Percentiles rank a stretch among this genome's conserved stretches.
These are phyloP conservation scores for Leishmania major DNA, from an alignment of 208 protist genomes.

Conservation along the genomic window DNA sequence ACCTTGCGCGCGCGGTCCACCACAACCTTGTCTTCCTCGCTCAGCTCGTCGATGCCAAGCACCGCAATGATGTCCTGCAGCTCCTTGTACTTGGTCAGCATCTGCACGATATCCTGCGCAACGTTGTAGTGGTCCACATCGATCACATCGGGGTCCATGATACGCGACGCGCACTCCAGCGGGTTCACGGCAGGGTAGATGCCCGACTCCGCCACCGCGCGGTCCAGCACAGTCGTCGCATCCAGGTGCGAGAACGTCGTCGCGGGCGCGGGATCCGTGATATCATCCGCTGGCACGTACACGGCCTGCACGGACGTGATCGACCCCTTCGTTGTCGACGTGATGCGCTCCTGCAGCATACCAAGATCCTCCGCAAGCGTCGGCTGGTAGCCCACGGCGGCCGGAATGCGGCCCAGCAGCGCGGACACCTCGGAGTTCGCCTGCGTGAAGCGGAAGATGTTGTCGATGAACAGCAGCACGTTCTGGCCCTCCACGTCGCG, in stretches of 20 bases:
- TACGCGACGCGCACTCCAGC: conserved; percentile 97
- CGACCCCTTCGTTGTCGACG: conserved; percentile 97
- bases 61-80: conserved; percentile 99
- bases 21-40: conserved; percentile 97
- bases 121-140: conserved; percentile 97
- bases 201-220: conserved; percentile 96
- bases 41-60: conserved; percentile 99
- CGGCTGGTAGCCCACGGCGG: conserved; percentile 99
- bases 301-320: conserved; percentile 97
- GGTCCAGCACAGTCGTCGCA: conserved; percentile 98
- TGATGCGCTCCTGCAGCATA: conserved; percentile 98
- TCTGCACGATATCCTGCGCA: conserved; percentile 96
- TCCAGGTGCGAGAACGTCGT: conserved; percentile 99
- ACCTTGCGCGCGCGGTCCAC: conserved; percentile 95
- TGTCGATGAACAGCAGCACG: conserved; percentile 99
- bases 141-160: conserved; percentile 97
- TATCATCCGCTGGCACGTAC: conserved; percentile 99
- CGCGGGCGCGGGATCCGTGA: conserved; percentile 98
- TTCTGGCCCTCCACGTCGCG: conserved; percentile 98
- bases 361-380: conserved; percentile 98
- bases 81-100: conserved; percentile 98
- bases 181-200: conserved; percentile 99
- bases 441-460: conserved; percentile 99
- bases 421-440: conserved; percentile 98
- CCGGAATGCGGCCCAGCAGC: conserved; percentile 98